phyloP scores from a whole-genome alignment of 306 rosid species.

The Comarum palustre region DNA sequence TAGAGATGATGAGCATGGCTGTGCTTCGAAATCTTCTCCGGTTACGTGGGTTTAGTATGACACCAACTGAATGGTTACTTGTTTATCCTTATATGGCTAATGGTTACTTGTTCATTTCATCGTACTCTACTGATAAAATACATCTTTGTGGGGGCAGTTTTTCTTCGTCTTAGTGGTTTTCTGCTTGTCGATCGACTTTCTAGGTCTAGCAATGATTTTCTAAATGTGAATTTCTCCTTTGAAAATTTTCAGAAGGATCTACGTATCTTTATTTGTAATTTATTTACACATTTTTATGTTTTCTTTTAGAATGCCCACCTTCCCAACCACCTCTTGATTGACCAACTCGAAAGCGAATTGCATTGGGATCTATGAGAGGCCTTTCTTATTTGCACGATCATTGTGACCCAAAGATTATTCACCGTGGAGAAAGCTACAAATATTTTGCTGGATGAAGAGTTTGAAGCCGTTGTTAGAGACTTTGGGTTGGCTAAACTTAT shows the following conservation, averaged over 20 bases:
- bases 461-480: conserved; percentile 97
- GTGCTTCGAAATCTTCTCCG: conserved; percentile 98
- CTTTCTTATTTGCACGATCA: conserved; percentile 97
- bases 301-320: conserved; percentile 73
- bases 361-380: conserved; percentile 97
- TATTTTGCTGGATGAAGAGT: conserved; percentile 94
- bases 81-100: conserved; percentile 99
- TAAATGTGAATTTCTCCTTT: background rate
- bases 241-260: background rate
- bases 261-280: background rate
- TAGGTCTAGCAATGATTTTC: background rate
- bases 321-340: conserved; percentile 90
- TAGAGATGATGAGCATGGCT: conserved; percentile 99
- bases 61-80: conserved; percentile 93
- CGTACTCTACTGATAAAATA: background rate
- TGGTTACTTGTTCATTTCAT: conserved; percentile 42
- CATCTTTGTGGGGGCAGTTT: background rate
- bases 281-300: conserved; percentile 17
- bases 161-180: background rate
- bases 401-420: conserved; percentile 96
- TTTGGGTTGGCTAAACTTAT: conserved; percentile 96
- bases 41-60: conserved; percentile 94
- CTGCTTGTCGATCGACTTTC: background rate
- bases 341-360: conserved; percentile 87
- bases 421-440: conserved; percentile 98